These are phyloP conservation scores for Talaromyces trachyspermus DNA, from an alignment of 495 filamentous ascomycete species.

Conservation along the genomic window DNA sequence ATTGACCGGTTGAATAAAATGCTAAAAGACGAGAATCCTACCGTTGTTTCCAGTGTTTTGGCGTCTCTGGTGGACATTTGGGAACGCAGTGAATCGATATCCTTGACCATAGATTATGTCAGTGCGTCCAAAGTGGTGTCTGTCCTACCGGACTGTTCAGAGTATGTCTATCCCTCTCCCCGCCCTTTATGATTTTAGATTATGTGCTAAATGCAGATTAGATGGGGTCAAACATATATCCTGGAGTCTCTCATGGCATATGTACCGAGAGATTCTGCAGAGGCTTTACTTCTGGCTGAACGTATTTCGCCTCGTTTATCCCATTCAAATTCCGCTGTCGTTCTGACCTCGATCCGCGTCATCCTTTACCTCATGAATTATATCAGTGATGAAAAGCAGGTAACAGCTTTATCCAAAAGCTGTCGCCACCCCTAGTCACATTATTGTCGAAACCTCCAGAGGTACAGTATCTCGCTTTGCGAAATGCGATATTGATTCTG, in stretches of 20 bases:
- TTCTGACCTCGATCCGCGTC: conserved; percentile 90
- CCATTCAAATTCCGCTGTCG: conserved; percentile 93
- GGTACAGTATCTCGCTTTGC: conserved; percentile 90
- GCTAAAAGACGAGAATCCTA: conserved; percentile 92
- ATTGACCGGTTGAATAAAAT: conserved; percentile 89
- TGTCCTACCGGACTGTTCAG: conserved; percentile 92
- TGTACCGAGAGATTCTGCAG: conserved; percentile 81
- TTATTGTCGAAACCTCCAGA: conserved; percentile 93
- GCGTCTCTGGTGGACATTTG: conserved; percentile 95
- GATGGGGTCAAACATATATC: conserved; percentile 99
- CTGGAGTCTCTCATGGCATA: conserved; percentile 98
- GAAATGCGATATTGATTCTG: conserved; percentile 90
- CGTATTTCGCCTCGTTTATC: conserved; percentile 89
- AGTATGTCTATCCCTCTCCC: conserved; percentile 51
- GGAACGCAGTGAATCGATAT: conserved; percentile 95
- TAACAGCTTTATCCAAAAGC: conserved; percentile 83
- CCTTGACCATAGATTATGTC: conserved; percentile 92
- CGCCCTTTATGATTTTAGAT: neutral
- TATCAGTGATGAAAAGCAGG: conserved; percentile 87
- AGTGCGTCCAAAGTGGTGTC: conserved; percentile 97
- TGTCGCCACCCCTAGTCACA: conserved; percentile 93
- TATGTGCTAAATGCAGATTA: conserved; percentile 35
- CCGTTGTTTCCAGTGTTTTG: conserved; percentile 89
- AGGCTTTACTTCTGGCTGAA: conserved; percentile 85
- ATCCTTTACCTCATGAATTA: conserved; percentile 99